Evolutionary conservation across 2,329 filamentous ascomycete genomes (phyloP).

Genomic region (Paraphoma chrysanthemicola): DNA sequence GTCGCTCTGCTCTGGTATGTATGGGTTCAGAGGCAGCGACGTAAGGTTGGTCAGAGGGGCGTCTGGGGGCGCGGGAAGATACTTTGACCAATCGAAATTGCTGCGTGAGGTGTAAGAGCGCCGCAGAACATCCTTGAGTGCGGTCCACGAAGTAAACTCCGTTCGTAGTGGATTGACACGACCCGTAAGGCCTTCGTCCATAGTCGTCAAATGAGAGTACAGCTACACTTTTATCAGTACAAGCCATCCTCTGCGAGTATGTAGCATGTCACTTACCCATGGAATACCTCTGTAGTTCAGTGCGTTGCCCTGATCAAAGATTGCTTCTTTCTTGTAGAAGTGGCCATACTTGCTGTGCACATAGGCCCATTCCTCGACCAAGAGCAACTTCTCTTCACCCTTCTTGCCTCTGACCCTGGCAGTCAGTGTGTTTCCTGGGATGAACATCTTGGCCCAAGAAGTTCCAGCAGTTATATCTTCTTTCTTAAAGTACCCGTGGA

Average conservation of each 20-base stretch:
- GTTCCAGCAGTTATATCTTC: constrained; percentile 38
- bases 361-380: constrained; percentile 46
- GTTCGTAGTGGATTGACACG: constrained; percentile 31
- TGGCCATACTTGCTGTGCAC: constrained; percentile 30
- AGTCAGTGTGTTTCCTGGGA: constrained; percentile 44
- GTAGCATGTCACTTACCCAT: constrained; percentile 31
- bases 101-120: constrained; percentile 32
- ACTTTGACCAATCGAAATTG: constrained; percentile 40
- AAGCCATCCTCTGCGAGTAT: not conserved
- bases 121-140: constrained; percentile 27
- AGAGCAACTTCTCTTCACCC: constrained; percentile 34
- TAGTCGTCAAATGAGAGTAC: constrained; percentile 37
- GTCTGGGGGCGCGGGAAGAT: constrained; percentile 26
- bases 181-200: constrained; percentile 29
- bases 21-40: constrained; percentile 34
- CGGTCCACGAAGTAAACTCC: constrained; percentile 28
- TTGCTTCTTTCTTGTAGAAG: constrained; percentile 39
- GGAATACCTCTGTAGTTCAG: constrained; percentile 46
- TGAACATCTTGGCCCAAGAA: constrained; percentile 42
- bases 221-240: constrained; percentile 23
- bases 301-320: constrained; percentile 46
- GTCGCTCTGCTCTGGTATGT: constrained; percentile 31
- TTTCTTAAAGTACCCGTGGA: constrained; percentile 43
- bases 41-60: constrained; percentile 26
- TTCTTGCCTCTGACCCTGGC: constrained; percentile 30